phyloP scores from a whole-genome alignment of 495 filamentous ascomycete species.

The Talaromyces thailandensis region DNA sequence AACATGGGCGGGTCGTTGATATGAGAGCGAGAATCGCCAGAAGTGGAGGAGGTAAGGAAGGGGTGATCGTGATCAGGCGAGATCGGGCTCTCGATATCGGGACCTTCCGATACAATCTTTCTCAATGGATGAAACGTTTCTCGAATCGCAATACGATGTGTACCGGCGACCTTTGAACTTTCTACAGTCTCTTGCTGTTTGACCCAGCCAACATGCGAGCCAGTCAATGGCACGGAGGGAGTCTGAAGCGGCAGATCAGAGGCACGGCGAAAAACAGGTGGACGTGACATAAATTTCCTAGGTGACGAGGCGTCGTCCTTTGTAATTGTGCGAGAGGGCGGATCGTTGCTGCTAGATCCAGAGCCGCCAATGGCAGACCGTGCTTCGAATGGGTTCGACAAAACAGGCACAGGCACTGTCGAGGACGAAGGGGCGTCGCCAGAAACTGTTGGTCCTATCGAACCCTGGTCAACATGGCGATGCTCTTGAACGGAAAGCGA shows the following conservation, averaged over 20 bases:
- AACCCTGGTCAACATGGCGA: conserved; percentile 15
- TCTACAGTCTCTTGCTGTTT: conserved; percentile 16
- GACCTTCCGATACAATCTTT: conserved; percentile 5
- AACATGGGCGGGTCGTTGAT: conserved; percentile 3
- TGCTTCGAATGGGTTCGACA: conserved; percentile 1
- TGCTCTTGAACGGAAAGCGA: conserved; percentile 29
- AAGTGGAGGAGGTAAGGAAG: conserved; percentile 1
- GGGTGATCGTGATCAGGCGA: background rate
- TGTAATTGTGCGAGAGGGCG: background rate
- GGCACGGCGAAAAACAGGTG: conserved; percentile 18
- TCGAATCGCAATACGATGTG: conserved; percentile 4
- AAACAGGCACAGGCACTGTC: conserved; percentile 8
- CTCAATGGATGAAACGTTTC: conserved; percentile 4
- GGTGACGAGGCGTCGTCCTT: conserved; percentile 25
- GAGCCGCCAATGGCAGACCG: background rate
- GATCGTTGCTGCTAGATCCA: background rate
- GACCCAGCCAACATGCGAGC: conserved; percentile 17
- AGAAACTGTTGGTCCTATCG: conserved; percentile 8
- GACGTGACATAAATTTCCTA: conserved; percentile 25
- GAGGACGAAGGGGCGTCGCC: conserved; percentile 23
- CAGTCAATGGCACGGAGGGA: conserved; percentile 19
- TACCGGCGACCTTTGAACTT: conserved; percentile 6
- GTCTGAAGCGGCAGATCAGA: conserved; percentile 18
- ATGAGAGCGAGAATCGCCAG: background rate
- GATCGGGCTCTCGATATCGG: background rate